Evolutionary conservation across 2,329 filamentous ascomycete species (phyloP).

Genomic region (Mariannaea sp.): DNA sequence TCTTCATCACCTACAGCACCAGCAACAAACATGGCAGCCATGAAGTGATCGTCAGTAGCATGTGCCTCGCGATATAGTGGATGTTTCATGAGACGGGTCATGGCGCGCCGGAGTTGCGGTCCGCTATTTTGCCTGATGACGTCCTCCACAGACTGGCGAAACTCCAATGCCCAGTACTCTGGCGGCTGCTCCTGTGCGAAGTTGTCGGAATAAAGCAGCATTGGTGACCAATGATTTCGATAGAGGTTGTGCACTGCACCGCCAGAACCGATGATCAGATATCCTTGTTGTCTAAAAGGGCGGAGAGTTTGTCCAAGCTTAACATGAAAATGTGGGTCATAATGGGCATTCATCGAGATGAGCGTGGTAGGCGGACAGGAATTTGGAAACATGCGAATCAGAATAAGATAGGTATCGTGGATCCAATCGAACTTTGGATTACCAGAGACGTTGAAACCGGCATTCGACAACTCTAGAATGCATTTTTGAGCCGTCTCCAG

Average conservation of each 20-base stretch:
- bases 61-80: constrained; percentile 69
- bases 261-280: constrained; percentile 63
- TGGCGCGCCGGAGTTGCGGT: constrained; percentile 18
- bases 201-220: constrained; percentile 57
- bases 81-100: constrained; percentile 66
- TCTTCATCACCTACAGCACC: constrained; percentile 48
- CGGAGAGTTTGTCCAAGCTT: constrained; percentile 27
- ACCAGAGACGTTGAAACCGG: constrained; percentile 9
- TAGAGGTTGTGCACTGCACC: constrained; percentile 74
- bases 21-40: constrained; percentile 67
- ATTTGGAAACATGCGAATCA: constrained; percentile 71
- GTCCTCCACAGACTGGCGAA: constrained; percentile 68
- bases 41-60: constrained; percentile 73
- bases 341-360: too few relatives aligned
- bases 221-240: constrained; percentile 67
- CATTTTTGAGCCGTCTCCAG: constrained; percentile 41
- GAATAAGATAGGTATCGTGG: constrained; percentile 71
- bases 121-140: constrained; percentile 45
- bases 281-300: constrained; percentile 7
- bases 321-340: constrained; percentile 36
- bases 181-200: constrained; percentile 23
- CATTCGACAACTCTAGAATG: constrained; percentile 7
- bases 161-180: constrained; percentile 62
- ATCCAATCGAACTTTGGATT: constrained; percentile 67
- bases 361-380: constrained; percentile 68